phyloP scores from a whole-genome alignment of 2,329 filamentous ascomycete genomes.

The Colletotrichum sp. region DNA sequence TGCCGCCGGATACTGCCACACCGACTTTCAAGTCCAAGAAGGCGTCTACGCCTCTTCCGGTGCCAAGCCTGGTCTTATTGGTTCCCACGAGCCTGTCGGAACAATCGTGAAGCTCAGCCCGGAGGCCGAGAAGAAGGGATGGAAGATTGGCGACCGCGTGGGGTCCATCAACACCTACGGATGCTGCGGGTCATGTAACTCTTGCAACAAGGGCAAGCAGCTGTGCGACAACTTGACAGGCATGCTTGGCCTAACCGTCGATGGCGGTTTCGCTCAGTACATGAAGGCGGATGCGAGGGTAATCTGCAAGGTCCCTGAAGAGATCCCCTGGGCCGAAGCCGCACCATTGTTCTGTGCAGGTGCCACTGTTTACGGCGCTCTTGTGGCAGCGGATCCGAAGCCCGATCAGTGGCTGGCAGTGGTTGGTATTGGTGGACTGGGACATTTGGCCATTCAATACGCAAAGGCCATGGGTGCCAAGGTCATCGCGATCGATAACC shows the following conservation, averaged over 20 bases:
- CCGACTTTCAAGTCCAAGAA: constrained; percentile 21
- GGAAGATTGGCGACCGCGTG: constrained; percentile 61
- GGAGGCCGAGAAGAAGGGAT: constrained; percentile 24
- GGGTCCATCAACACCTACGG: constrained; percentile 33
- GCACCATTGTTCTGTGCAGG: constrained; percentile 34
- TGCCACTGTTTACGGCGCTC: constrained; percentile 28
- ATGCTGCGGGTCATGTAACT: constrained; percentile 27
- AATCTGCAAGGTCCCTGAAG: constrained; percentile 27
- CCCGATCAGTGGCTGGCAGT: constrained; percentile 28
- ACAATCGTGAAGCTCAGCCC: constrained; percentile 62
- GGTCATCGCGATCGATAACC: constrained; percentile 28
- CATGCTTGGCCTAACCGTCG: constrained; percentile 27
- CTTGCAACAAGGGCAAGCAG: constrained; percentile 22
- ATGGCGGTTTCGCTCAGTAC: constrained; percentile 33
- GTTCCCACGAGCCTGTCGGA: constrained; percentile 69
- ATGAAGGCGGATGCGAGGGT: constrained; percentile 28
- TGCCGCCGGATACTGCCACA: constrained; percentile 25
- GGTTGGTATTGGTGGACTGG: constrained; percentile 30
- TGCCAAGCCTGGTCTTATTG: constrained; percentile 31
- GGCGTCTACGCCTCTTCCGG: constrained; percentile 24
- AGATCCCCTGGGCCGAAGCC: constrained; percentile 23
- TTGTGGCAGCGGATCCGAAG: constrained; percentile 18
- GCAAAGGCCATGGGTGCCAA: constrained; percentile 27
- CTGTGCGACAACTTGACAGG: constrained; percentile 26
- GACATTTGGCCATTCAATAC: constrained; percentile 28